Evolutionary conservation across 805 yeast species (phyloP).

Genomic region (Ascoidea rubescens): DNA sequence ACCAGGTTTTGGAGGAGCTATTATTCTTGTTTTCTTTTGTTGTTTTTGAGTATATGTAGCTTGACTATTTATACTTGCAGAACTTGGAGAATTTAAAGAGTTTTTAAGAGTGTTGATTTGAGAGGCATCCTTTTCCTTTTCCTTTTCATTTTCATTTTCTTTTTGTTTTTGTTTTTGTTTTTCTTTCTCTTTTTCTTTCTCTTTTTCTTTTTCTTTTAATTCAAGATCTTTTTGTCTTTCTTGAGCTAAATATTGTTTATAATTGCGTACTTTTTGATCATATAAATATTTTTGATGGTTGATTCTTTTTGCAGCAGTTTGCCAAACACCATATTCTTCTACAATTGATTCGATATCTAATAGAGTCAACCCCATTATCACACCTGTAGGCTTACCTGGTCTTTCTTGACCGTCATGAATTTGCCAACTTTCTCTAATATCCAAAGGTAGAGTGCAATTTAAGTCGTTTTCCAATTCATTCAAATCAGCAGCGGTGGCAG

Average conservation of each 20-base stretch:
- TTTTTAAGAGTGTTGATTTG: too few species aligned
- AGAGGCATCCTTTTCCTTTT: too few species aligned
- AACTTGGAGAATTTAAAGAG: constrained; percentile 8
- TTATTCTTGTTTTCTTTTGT: constrained; percentile 1
- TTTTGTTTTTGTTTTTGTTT: too few species aligned
- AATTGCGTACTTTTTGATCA: constrained; percentile 6
- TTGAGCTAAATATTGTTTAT: constrained; percentile 12
- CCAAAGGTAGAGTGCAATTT: constrained; percentile 59
- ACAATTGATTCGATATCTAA: constrained; percentile 72
- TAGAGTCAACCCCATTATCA: constrained; percentile 68
- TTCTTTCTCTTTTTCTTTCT: too few species aligned
- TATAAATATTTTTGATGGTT: constrained; percentile 14
- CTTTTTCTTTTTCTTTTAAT: too few species aligned
- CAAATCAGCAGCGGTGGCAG: constrained; percentile 72
- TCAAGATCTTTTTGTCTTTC: not conserved
- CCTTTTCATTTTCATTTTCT: too few species aligned
- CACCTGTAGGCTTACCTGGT: constrained; percentile 46
- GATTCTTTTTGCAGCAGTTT: constrained; percentile 44
- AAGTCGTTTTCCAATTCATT: constrained; percentile 76
- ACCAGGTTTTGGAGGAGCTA: constrained; percentile 17
- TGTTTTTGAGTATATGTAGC: constrained; percentile 8
- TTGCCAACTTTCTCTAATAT: constrained; percentile 67
- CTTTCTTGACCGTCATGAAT: constrained; percentile 87
- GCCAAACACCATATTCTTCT: constrained; percentile 78
- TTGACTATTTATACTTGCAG: constrained; percentile 14